Evolutionary conservation across 1,284 basidiomycete species (phyloP), one percentile per base, ranked within the genome.

Genomic region (Cryptococcus sp.): DNA sequence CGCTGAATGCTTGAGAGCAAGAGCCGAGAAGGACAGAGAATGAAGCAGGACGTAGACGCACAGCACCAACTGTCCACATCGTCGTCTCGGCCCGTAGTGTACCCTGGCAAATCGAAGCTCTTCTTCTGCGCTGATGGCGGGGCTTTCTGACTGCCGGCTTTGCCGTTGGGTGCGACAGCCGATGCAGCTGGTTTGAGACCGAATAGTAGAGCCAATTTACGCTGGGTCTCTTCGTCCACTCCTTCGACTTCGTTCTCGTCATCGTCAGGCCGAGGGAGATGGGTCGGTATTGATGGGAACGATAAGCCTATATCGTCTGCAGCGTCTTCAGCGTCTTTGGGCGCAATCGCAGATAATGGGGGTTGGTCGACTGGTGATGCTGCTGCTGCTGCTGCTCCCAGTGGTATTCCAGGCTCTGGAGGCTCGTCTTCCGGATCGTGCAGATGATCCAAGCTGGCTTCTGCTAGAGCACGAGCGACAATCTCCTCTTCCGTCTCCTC

Each of bases 1-100:
- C 13, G 31, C 31, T 35, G 31, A 13, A 47, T 64, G 55, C 50
- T 25, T 16, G 13, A 51, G 23, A 19, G 23, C n/a, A 19, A 10
- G 22, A 22, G 16, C 27, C 15, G 19, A 47, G 22, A 6, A 3
- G 7, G 46, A 47, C n/a, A 5, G 42, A 19, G 46, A 42, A 8
- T 19, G n/a, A 48, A 2, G 31, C 31, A 48, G 47, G 22, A 23
- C 17, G 13, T 45, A 77, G 22, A 23, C 17, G 13, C n/a, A 77
- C 74, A 72, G 48, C 75, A 77, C 75, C 75, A 77, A n/a, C 66
- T 73, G 3, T 77, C 74, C 11, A 70, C 53, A 52, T 74, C 73
- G 7, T 71, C 65, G 53, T 77, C 75, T 19, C 74, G 56, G 2
- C 47, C 59, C 48, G 69, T 64, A 11, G 67, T 56, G 51, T 64